phyloP scores from a whole-genome alignment of 2,329 filamentous ascomycete genomes.

The Seiridium unicorne region DNA sequence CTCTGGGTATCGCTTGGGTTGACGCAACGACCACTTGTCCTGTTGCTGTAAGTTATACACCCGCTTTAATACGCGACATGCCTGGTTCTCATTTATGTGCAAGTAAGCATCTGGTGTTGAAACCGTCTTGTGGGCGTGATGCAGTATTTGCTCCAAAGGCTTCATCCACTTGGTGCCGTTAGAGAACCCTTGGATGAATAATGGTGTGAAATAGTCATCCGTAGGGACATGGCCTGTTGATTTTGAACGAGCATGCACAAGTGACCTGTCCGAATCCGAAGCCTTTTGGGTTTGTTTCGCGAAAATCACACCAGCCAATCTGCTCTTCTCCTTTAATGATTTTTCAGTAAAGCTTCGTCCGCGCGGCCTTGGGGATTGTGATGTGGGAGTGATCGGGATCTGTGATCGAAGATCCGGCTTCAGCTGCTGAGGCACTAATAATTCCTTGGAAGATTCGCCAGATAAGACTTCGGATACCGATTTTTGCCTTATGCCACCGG shows the following conservation, averaged over 20 bases:
- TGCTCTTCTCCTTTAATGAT: constrained; percentile 58
- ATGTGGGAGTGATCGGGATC: constrained; percentile 25
- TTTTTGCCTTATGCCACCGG: constrained; percentile 26
- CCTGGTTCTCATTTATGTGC: constrained; percentile 81
- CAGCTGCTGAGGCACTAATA: constrained; percentile 2
- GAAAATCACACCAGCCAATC: constrained; percentile 75
- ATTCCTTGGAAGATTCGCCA: constrained; percentile 10
- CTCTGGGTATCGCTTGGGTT: constrained; percentile 81
- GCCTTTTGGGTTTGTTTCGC: constrained; percentile 59
- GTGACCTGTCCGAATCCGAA: constrained; percentile 41
- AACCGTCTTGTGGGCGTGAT: constrained; percentile 84
- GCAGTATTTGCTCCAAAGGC: constrained; percentile 68
- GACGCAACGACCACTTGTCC: constrained; percentile 89
- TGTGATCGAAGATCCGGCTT: constrained; percentile 15
- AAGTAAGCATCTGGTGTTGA: constrained; percentile 83
- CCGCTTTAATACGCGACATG: constrained; percentile 79
- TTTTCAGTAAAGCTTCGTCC: constrained; percentile 39
- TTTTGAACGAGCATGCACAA: constrained; percentile 39
- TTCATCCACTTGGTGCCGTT: constrained; percentile 59
- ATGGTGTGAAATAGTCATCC: constrained; percentile 64
- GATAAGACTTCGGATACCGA: constrained; percentile 29
- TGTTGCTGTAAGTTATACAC: constrained; percentile 90
- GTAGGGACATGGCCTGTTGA: constrained; percentile 40
- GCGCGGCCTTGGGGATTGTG: constrained; percentile 23
- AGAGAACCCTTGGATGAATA: constrained; percentile 56